phyloP scores from a whole-genome alignment of 1,284 basidiomycete genomes.

The Mycosarcoma mackinlayi region DNA sequence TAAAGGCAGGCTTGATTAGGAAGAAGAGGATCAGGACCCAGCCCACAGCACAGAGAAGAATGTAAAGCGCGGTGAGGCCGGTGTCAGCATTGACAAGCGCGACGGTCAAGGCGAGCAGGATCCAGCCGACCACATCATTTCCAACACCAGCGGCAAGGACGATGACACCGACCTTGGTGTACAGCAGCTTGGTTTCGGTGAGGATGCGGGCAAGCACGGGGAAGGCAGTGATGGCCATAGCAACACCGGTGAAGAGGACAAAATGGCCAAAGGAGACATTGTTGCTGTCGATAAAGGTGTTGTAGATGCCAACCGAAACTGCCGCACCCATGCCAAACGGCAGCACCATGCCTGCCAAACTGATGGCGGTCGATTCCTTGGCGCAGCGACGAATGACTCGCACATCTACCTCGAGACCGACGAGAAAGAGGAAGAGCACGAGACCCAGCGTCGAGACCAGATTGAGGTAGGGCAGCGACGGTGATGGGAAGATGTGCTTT shows the following conservation, averaged over 20 bases:
- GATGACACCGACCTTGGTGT: constrained; percentile 91
- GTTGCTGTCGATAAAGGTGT: constrained; percentile 76
- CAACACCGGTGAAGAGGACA: constrained; percentile 91
- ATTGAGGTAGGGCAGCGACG: constrained; percentile 80
- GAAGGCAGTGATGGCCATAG: constrained; percentile 87
- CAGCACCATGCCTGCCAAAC: constrained; percentile 76
- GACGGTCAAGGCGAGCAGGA: constrained; percentile 81
- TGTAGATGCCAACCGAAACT: constrained; percentile 82
- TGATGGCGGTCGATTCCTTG: constrained; percentile 70
- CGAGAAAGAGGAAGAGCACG: constrained; percentile 77
- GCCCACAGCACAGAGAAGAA: constrained; percentile 82
- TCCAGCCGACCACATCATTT: constrained; percentile 81
- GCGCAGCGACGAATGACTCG: constrained; percentile 74
- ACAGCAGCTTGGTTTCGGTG: constrained; percentile 76
- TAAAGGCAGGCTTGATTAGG: constrained; percentile 75
- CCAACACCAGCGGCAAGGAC: constrained; percentile 90
- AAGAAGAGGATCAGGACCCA: constrained; percentile 84
- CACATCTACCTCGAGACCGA: constrained; percentile 90
- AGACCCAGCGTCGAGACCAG: constrained; percentile 89
- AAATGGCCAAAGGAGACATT: constrained; percentile 82
- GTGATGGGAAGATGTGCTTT: constrained; percentile 61
- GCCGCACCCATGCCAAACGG: constrained; percentile 88
- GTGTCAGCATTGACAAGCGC: constrained; percentile 86
- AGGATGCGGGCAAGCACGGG: constrained; percentile 81
- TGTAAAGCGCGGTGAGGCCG: constrained; percentile 80